A percentile compares a stretch with the other conserved stretches of the same genome.
Evolutionary conservation across 129 eudicot genomes (phyloP).

Genomic region (Artemisia tridentata): DNA sequence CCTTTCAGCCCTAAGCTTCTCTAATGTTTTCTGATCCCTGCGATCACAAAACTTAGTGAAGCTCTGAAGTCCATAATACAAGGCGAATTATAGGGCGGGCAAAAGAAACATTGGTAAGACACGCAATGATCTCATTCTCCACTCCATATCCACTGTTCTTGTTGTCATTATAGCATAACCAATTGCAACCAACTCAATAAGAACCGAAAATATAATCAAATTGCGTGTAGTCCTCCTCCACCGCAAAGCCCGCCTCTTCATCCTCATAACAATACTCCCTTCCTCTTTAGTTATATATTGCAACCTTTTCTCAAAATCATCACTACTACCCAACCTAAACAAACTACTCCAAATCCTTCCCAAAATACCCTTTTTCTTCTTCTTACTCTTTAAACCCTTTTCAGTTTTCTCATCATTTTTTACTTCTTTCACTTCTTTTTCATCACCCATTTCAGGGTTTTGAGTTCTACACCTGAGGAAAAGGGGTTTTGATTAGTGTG

Average conservation of each 20-base stretch:
- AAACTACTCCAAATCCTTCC: conserved; percentile 67
- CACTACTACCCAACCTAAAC: conserved; percentile 55
- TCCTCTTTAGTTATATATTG: conserved; percentile 75
- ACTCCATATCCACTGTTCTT: background rate
- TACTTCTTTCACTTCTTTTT: conserved; percentile 16
- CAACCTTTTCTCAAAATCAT: conserved; percentile 84
- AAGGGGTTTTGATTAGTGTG: too few species aligned
- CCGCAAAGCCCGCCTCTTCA: conserved; percentile 55
- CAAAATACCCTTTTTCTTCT: conserved; percentile 60
- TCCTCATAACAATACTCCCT: conserved; percentile 62
- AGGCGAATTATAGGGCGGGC: background rate
- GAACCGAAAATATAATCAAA: conserved; percentile 61
- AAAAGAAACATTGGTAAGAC: conserved; percentile 77
- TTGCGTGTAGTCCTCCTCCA: conserved; percentile 58
- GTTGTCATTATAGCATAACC: conserved; percentile 1
- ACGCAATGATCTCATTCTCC: background rate
- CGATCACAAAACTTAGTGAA: background rate
- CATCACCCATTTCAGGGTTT: conserved; percentile 33
- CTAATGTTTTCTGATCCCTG: background rate
- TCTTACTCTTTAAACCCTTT: conserved; percentile 3
- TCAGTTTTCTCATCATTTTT: conserved; percentile 24
- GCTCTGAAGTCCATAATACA: background rate
- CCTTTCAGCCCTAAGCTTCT: background rate
- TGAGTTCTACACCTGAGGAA: background rate
- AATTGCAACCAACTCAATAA: conserved; percentile 63